A percentile compares a stretch with the other conserved stretches of the same genome.
Conservation (phyloP, 1,139 yeast species). For the Pichia sp. region DNA sequence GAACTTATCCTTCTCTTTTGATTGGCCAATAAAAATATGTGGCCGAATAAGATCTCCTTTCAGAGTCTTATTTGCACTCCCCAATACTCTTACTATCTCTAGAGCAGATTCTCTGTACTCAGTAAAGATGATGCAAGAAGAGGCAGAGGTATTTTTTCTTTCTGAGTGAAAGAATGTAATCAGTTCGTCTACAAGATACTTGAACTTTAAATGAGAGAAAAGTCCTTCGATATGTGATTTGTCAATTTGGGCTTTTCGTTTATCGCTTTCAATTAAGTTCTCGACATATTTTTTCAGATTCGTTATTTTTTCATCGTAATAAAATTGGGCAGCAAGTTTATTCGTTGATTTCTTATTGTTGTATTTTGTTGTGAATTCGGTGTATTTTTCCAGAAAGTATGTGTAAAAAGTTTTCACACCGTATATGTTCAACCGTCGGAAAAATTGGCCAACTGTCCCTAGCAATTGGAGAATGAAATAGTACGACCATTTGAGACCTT, state of each 20-base stretch:
- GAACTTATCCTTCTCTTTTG: constrained; percentile 56
- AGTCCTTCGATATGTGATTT: constrained; percentile 25
- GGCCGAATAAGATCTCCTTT: constrained; percentile 46
- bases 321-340: constrained; percentile 58
- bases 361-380: constrained; percentile 57
- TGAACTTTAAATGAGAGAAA: constrained; percentile 71
- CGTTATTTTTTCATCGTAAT: constrained; percentile 47
- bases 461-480: constrained; percentile 58
- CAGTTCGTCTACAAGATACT: constrained; percentile 55
- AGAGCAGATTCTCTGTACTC: constrained; percentile 86
- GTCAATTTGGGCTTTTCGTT: constrained; percentile 36
- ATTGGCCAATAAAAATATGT: constrained; percentile 89
- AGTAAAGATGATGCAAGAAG: constrained; percentile 70
- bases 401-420: constrained; percentile 76
- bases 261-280: constrained; percentile 36
- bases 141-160: constrained; percentile 35
- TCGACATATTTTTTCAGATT: constrained; percentile 46
- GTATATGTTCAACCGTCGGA: constrained; percentile 67
- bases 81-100: constrained; percentile 72
- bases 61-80: constrained; percentile 31
- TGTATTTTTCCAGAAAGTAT: constrained; percentile 55
- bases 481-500: constrained; percentile 69
- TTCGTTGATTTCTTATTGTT: constrained; percentile 49
- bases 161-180: constrained; percentile 45
- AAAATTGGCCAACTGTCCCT: constrained; percentile 71